A percentile compares a stretch with the other conserved stretches of the same genome.
phyloP scores from a whole-genome alignment of 257 asterid genomes.

The Penstemon newberryi region DNA sequence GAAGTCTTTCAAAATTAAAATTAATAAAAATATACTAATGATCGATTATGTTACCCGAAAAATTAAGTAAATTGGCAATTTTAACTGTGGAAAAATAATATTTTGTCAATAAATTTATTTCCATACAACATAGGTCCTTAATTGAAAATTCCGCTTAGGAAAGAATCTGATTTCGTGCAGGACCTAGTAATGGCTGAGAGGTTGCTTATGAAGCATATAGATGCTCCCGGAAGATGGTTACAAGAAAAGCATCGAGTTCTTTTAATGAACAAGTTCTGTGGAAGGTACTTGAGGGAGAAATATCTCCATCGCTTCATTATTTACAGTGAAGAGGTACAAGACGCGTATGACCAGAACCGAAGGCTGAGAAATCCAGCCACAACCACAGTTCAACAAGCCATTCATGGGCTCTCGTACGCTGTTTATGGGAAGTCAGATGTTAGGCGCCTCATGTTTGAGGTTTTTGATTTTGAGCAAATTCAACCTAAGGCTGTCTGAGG shows the following conservation, averaged over 20 bases:
- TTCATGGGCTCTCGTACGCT: constrained; percentile 82
- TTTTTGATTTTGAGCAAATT: constrained; percentile 88
- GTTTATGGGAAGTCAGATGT: constrained; percentile 95
- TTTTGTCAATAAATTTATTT: too few species aligned
- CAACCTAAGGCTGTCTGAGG: constrained; percentile 72
- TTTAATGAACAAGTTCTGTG: constrained; percentile 96
- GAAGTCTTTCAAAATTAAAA: too few species aligned
- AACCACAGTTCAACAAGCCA: constrained; percentile 91
- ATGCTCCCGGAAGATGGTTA: constrained; percentile 95
- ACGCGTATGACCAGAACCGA: constrained; percentile 81
- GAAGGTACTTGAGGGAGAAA: constrained; percentile 82
- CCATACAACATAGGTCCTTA: too few species aligned
- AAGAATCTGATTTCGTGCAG: constrained; percentile 35
- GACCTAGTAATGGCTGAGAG: constrained; percentile 98
- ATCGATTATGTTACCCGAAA: too few species aligned
- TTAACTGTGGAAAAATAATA: too few species aligned
- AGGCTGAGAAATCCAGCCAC: constrained; percentile 99
- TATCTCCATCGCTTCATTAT: constrained; percentile 75
- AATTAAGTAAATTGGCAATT: too few species aligned
- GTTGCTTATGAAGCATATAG: constrained; percentile 91
- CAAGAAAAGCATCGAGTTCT: constrained; percentile 77
- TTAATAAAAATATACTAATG: too few species aligned
- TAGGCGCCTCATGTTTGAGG: constrained; percentile 96
- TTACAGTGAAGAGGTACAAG: constrained; percentile 86
- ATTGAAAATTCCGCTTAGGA: too few species aligned